phyloP scores from a whole-genome alignment of 805 yeast species.

The Lipomyces japonicus region DNA sequence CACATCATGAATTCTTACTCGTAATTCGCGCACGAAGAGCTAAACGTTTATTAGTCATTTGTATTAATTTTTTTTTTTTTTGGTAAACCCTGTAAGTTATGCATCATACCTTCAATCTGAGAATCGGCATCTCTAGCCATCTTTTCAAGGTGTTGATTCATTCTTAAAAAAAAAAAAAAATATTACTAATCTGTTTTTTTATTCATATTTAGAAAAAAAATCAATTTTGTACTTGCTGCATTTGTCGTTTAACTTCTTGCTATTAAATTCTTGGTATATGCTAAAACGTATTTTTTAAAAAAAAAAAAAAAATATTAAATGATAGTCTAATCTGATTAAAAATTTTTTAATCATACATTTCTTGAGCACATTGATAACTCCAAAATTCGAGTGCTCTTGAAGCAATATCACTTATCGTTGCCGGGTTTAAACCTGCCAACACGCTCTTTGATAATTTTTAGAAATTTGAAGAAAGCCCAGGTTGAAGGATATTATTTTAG shows the following conservation, averaged over 20 bases:
- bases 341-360: slow-evolving; percentile 8
- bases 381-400: slow-evolving; percentile 17
- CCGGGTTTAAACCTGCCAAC: slow-evolving; percentile 18
- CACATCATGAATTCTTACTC: neutral
- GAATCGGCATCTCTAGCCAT: slow-evolving; percentile 13
- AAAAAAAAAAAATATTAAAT: neutral
- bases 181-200: neutral
- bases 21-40: slow-evolving; percentile 2
- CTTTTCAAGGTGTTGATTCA: slow-evolving; percentile 8
- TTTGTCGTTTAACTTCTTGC: slow-evolving; percentile 10
- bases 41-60: neutral
- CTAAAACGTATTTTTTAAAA: neutral
- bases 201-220: neutral
- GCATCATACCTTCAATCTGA: slow-evolving; percentile 11
- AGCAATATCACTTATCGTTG: slow-evolving; percentile 15
- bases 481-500: neutral
- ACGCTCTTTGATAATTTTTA: slow-evolving; percentile 9
- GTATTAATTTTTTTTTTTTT: neutral
- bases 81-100: neutral
- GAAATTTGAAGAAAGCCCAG: neutral
- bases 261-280: slow-evolving; percentile 12
- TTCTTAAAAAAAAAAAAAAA: neutral
- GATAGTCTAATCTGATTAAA: neutral
- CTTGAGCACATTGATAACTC: slow-evolving; percentile 19
- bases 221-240: slow-evolving; percentile 3